Base-by-base conservation (phyloP, 1,139 yeast genomes). In the Pichia sp. region DNA sequence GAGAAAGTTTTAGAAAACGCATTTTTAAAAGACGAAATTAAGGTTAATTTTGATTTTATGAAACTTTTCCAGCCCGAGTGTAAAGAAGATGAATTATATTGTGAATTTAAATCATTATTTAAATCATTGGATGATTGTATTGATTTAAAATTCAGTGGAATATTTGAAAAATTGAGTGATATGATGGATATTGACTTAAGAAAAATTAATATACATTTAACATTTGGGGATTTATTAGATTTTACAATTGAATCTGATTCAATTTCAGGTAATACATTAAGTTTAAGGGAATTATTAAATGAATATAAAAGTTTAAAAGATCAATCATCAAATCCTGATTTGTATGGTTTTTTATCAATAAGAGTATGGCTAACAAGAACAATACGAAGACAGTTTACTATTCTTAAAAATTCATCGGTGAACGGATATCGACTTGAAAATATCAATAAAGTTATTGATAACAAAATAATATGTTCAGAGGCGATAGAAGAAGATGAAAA, bases 201-300 rank as follows among this genome's bases (percentile, higher is more conserved):
- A 6, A 20, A 25, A 6, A 9, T 39, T 2, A 39, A 37, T 11
- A 47, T 47, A 20, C 39, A 41, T 3, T 50, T 73, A 24, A 55
- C 52, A 9, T 55, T 71, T 20, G 65, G 66, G 0, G 70, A 69
- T 51, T 53, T 73, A 36, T 54, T 57, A 26, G 47, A 55, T 37
- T 53, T 71, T 25, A 49, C 53, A 4, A 60, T 74, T 11, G 58
- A 68, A 4, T 78, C 74, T 47, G 76, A 73, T 54, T 68, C 66
- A 46, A 52, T 66, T 1, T 65, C 66, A 49, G 57, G 70, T 11
- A 47, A 59, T 26, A 64, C 64, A 32, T 52, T 70, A 6, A 57
- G 59, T 0, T 47, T 73, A 20, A 54, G 54, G 23, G 74, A 70
- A 48, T 61, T 73, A 28, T 51, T 70, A 20, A 50, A 56, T 11